Evolutionary conservation across 805 yeast species (phyloP).

Genomic region (Debaryomyces hansenii): DNA sequence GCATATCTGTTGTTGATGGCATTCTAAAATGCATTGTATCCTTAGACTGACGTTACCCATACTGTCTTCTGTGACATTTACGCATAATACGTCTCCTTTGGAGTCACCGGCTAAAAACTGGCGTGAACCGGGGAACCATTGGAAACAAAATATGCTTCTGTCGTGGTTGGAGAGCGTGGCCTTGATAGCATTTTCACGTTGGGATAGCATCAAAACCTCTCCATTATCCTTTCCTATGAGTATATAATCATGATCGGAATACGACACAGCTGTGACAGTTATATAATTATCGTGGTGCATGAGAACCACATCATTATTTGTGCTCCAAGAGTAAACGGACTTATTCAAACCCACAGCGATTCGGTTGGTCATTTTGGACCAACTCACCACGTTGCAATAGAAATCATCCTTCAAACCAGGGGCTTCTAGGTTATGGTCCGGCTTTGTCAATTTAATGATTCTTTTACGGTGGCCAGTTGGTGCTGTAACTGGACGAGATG

Average conservation of each 20-base stretch:
- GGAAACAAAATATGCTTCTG: conserved; percentile 54
- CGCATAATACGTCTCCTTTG: conserved; percentile 53
- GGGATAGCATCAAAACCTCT: conserved; percentile 45
- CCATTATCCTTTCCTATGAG: conserved; percentile 64
- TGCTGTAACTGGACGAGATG: neutral
- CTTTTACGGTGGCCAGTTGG: neutral
- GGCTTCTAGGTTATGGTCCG: conserved; percentile 39
- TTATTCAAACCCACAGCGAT: conserved; percentile 68
- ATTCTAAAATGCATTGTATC: conserved; percentile 16
- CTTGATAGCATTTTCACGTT: conserved; percentile 18
- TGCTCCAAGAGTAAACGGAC: conserved; percentile 64
- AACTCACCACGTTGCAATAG: conserved; percentile 71
- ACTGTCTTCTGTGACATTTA: conserved; percentile 23
- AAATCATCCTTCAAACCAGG: conserved; percentile 75
- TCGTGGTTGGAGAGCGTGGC: conserved; percentile 17
- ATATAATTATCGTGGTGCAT: conserved; percentile 45
- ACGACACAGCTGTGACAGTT: conserved; percentile 56
- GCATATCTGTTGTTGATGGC: conserved; percentile 38
- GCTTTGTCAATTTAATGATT: neutral
- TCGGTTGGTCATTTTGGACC: conserved; percentile 55
- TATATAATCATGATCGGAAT: conserved; percentile 47
- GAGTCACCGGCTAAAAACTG: conserved; percentile 66
- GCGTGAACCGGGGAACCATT: conserved; percentile 53
- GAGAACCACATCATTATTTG: conserved; percentile 41
- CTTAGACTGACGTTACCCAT: conserved; percentile 6